Base-by-base conservation (phyloP, 2,329 filamentous ascomycete genomes). In the Monilinia fructigena region DNA sequence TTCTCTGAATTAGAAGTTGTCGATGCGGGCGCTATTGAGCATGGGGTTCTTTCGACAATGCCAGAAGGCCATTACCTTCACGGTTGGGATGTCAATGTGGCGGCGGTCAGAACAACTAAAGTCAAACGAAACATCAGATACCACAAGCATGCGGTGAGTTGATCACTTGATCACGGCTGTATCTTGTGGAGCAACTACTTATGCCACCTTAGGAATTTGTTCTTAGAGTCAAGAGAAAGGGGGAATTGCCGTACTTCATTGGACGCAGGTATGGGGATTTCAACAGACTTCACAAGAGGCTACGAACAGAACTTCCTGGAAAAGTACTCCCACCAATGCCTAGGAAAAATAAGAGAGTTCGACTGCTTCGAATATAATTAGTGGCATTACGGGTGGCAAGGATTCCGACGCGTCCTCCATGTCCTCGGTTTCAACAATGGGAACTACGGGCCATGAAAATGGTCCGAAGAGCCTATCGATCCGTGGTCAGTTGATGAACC, bases 1-100 rank as follows among this genome's bases (percentile, higher is more conserved):
- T 99, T 99, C 77, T 92, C 93, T 1, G 95, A 99, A 79, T 90
- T 99, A 79, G 95, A 99, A 76, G 93, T 98, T 31, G 92, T 99
- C 38, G 95, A 99, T 75, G 87, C 92, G 70, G 91, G 92, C 65
- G 93, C 95, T 54, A 96, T 97, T 75, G 93, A 97, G 68, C 90
- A 92, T 28, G 94, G 95, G 0, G 82, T 99, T 63, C 83, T 96
- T 67, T 87, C 93, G 67, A 96, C 93, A 54, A 82, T 94, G 69
- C 95, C 95, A 0, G 92, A 97, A 77, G 95, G 95, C 5, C 90
- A 97, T 77, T 90, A 89, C 69, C 91, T 97, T 74, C 94, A 99
- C 76, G 92, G 93, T 40, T 98, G 95, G 95, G 95, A 98, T 77
- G 88, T 97, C 71, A 99, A 99, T 76, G 89, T 99, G 60, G 92